Evolutionary conservation across 78 protist species (phyloP), one percentile per base, ranked within the genome.

Genomic region (Dictyostelium citrinum): DNA sequence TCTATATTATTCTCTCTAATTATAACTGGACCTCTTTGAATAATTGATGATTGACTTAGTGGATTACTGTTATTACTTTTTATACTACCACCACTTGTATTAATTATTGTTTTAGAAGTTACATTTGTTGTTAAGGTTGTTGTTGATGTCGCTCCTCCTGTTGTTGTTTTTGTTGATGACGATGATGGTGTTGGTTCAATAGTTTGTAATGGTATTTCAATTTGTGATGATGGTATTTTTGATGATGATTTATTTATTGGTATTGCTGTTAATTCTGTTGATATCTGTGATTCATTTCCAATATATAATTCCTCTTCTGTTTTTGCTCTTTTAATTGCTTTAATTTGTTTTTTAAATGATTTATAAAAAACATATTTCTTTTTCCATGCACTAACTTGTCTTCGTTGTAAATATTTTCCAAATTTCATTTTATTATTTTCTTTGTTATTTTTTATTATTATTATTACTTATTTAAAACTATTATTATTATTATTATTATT

Each of bases 291-390:
- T 37, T 41, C 55, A 27, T 17, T 45, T 22, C 33, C 31, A 1
- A 80, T 58, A 17, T 14, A 55, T 22, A 80, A 33, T 27, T 80
- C 84, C 20, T 80, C 84, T n/a, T 80, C 84, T 3, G 37, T 80
- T 27, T 24, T 49, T 5, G 85, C 71, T 33, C 84, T 7, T 61
- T 84, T 80, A 7, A 80, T 91, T 27, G 95, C 82, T 58, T 92
- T 92, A 9, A 92, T 92, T 46, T 83, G 90, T 71, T 92, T 92
- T 82, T 92, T 92, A 71, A 92, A 81, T 35, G 27, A 22, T 45
- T 92, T 92, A 46, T 92, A 92, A 76, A 55, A 76, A 46, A 92
- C 90, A 76, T 92, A 92, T 46, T 83, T 74, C 58, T 83, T 86
- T 43, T 79, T 51, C 96, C 96, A 92, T 22, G 77, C 91, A 5